Conservation (phyloP, 2,329 filamentous ascomycete species). For the Volutella citrinella region DNA sequence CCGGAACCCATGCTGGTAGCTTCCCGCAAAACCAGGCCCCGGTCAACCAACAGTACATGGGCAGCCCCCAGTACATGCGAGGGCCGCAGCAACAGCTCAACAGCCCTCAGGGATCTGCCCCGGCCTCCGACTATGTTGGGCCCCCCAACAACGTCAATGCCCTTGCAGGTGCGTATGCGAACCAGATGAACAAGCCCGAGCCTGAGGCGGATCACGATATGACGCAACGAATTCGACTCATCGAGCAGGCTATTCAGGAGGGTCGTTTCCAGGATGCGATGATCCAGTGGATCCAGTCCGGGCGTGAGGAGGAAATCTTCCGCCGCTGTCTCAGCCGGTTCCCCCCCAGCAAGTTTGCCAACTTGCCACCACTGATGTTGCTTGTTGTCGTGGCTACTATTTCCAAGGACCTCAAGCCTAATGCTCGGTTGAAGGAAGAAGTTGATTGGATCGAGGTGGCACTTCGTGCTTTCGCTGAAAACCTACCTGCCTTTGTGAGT, state of each 20-base stretch:
- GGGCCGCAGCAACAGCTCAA: constrained; percentile 30
- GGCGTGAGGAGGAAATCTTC: constrained; percentile 62
- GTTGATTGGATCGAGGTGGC: constrained; percentile 60
- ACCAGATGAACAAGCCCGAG: constrained; percentile 33
- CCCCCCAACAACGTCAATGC: constrained; percentile 30
- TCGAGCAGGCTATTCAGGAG: constrained; percentile 60
- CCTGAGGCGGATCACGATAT: constrained; percentile 48
- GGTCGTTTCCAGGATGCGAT: constrained; percentile 61
- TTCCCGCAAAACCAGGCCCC: constrained; percentile 31
- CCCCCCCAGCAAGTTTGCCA: constrained; percentile 43
- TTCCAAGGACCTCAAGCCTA: constrained; percentile 54
- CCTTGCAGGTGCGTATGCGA: constrained; percentile 34
- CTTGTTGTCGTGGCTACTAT: constrained; percentile 65
- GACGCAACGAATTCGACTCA: constrained; percentile 51
- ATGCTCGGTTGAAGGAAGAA: constrained; percentile 51
- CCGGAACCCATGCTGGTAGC: constrained; percentile 31
- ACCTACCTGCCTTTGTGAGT: constrained; percentile 50
- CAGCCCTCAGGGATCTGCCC: constrained; percentile 31
- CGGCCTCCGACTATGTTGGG: constrained; percentile 32
- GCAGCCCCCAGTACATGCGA: constrained; percentile 36
- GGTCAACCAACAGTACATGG: constrained; percentile 33
- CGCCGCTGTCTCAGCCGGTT: constrained; percentile 40
- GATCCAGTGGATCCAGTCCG: constrained; percentile 65
- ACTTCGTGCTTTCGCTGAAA: constrained; percentile 50
- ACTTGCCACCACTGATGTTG: constrained; percentile 58